Evolutionary conservation across 352 stramenopile genomes (phyloP), one percentile per base, ranked within the genome.

Genomic region (Phytopythium helicoides): DNA sequence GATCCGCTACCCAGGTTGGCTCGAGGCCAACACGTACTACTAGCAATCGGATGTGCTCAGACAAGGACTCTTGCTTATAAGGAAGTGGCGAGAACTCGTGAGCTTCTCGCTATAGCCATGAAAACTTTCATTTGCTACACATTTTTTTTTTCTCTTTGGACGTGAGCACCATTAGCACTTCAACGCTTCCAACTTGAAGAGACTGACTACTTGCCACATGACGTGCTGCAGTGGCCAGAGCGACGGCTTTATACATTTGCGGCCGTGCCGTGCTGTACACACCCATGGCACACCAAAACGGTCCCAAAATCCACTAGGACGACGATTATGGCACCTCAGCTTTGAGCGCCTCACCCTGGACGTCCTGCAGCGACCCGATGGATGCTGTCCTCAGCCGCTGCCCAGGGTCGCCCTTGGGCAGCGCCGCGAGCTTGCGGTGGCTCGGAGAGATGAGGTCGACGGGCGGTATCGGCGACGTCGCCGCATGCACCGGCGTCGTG

Each of bases 1-100:
- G 64, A 58, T 87, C 16, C 74, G 81, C 56, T 92, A 93, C 48
- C 76, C 73, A 0, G 87, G 89, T 40, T 97, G 89, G 89, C 64
- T 97, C 51, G 87, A 96, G 51, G 64, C 71, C 39, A 94, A 95
- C 69, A 95, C 87, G 45, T 96, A 96, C 77, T 96, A 96, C 73
- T 96, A 89, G 57, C 16, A 18, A 19, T 14, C 15, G 19, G 8
- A 2, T 47, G 22, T 14, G 36, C 36, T 19, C 36, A 41, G 14
- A n/a, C 12, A n/a, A 41, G 14, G 36, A 19, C n/a, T 22, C 22
- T 6, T 16, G 21, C 12, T 47, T 28, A 47, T 54, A 16, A 52
- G 44, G 38, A 45, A 52, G 37, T 44, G 37, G 18, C 35, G 53
- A 35, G 33, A 21, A 58, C 46, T 44, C 52, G 19, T 55, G 58